Evolutionary conservation across 2,329 filamentous ascomycete genomes (phyloP), one percentile per base, ranked within the genome.

Genomic region (Xylariaceae sp.): DNA sequence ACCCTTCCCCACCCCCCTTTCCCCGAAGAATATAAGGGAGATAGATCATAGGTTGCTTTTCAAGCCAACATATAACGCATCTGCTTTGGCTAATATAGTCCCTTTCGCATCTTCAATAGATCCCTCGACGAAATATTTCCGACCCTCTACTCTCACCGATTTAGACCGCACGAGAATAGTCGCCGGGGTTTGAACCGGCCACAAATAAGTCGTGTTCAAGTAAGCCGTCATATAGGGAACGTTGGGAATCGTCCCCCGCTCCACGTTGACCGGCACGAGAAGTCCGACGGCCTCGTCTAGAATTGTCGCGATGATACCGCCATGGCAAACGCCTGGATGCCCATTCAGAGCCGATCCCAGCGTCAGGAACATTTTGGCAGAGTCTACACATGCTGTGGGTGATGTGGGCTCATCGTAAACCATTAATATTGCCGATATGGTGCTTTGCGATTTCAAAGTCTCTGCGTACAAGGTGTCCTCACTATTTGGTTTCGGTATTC

Each of bases 261-360:
- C 48, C 32, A 56, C 52, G 58, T 82, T 81, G 23, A 77, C 63
- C 2, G 73, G 72, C 9, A 83, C 71, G 18, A 85, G 59, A 5
- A 79, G 71, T 1, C 84, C 82, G 67, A 82, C 79, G 5, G 74
- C 70, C 65, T 88, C 85, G 64, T 88, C 85, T 20, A 88, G 67
- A n/a, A 88, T 66, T 0, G 80, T 77, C 7, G 78, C 77, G 6
- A 83, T 76, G 26, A 87, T 77, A 1, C 85, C 85, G 19, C 85
- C 84, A 66, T 88, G 85, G 9, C 76, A 72, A 6, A 83, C 74
- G 2, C 74, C 69, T 1, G 79, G 71, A 61, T 80, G 80, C 2
- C 85, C 85, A 59, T 83, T 82, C 52, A 87, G 61, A 18, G 77
- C 79, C 10, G 73, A 64, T 1, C 81, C 84, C 1, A 87, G 71